phyloP scores from a whole-genome alignment of 2,329 filamentous ascomycete genomes.

The Phialophora tarda region DNA sequence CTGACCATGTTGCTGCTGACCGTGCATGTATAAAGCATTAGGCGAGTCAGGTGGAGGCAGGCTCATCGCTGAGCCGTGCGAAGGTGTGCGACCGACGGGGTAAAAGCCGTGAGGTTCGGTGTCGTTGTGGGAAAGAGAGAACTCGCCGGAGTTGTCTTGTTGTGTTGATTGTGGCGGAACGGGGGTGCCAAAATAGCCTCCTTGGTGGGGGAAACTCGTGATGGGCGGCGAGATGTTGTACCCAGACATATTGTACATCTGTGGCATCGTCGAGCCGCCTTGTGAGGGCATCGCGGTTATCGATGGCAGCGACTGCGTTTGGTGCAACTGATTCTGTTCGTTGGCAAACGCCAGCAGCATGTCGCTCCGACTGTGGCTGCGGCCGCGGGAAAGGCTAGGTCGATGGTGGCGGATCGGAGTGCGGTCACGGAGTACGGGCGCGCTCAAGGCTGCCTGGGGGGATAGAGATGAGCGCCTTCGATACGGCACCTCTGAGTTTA shows the following conservation, averaged over 20 bases:
- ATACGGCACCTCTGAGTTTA: slow-evolving; percentile 23
- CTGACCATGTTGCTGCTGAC: slow-evolving; percentile 22
- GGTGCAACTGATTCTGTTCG: slow-evolving; percentile 33
- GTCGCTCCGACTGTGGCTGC: slow-evolving; percentile 37
- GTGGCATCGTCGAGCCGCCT: slow-evolving; percentile 20
- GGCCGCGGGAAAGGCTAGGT: slow-evolving; percentile 26
- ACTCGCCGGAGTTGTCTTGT: slow-evolving; percentile 16
- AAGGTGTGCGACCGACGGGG: slow-evolving; percentile 22
- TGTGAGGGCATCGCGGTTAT: slow-evolving; percentile 30
- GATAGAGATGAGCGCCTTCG: slow-evolving; percentile 30
- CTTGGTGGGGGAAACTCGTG: slow-evolving; percentile 21
- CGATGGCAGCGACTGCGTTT: slow-evolving; percentile 31
- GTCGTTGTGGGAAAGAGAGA: slow-evolving; percentile 19
- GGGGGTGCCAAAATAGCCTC: slow-evolving; percentile 22
- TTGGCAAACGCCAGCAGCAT: slow-evolving; percentile 35
- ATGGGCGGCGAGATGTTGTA: slow-evolving; percentile 30
- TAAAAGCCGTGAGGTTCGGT: slow-evolving; percentile 27
- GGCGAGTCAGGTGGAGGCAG: slow-evolving; percentile 28
- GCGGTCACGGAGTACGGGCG: slow-evolving; percentile 28
- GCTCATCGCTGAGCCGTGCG: slow-evolving; percentile 29
- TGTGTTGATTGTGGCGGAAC: slow-evolving; percentile 19
- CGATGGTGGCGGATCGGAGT: slow-evolving; percentile 39
- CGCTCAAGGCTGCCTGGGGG: slow-evolving; percentile 23
- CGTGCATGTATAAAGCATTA: slow-evolving; percentile 24
- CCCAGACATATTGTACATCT: slow-evolving; percentile 28